Evolutionary conservation across 768 basidiomycete genomes (phyloP), one percentile per base, ranked within the genome.

Genomic region (Steccherinum ochraceum): DNA sequence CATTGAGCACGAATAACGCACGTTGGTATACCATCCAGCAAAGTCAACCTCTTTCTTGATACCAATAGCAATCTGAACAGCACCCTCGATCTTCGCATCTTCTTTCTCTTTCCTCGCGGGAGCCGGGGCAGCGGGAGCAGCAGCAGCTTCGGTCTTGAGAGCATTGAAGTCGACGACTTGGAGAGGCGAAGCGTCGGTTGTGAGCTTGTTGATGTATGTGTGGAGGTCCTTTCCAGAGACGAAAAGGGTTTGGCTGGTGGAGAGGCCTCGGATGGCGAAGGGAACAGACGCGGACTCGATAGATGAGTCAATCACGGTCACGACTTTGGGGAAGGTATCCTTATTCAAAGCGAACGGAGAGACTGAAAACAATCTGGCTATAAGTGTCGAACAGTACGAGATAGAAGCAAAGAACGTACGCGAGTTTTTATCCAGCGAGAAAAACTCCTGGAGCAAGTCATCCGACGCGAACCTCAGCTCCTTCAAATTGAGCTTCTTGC

Each of bases 1-100:
- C n/a, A n/a, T n/a, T n/a, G n/a, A n/a, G n/a, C n/a, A n/a, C 30
- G 30, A 35, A 35, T 16, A 35, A 16, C 30, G 30, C 55, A 93
- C 93, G 62, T 82, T 92, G 52, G 90, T 92, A 66, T 97, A 95
- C 93, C 93, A 97, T 13, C 82, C 78, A 7, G 93, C 72, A 69
- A 98, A 97, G 64, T 97, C 94, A 40, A 86, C 88, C 64, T 96
- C 93, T 68, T 97, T 97, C 77, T 91, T 90, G 60, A 93, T 88
- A 48, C 91, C 89, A 63, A 97, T 89, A 27, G 94, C 93, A 59
- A 94, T 86, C 71, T 94, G 89, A 20, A 93, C 81, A 0, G 90
- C 84, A 44, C 88, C 91, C 53, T 95, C 89, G 53, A 90, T 87
- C 69, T 83, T 90, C 26, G 83, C 81, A 53, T 82, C 84, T 54